Evolutionary conservation across 257 asterid genomes (phyloP).

Genomic region (Lantana camara): DNA sequence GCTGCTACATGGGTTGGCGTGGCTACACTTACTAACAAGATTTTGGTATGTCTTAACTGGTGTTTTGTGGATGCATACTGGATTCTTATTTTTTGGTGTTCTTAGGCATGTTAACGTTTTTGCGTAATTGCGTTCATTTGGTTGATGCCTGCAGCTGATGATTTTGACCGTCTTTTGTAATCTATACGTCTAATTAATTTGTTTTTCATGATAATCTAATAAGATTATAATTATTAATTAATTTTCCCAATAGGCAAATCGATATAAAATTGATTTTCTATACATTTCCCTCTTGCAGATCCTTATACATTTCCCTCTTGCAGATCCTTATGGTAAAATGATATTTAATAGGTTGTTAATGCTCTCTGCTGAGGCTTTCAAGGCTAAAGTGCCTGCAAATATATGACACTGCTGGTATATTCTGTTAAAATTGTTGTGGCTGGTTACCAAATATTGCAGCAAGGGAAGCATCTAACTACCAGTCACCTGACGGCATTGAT

Average conservation of each 20-base stretch:
- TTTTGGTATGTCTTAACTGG: constrained; percentile 35
- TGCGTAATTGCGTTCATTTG: no score
- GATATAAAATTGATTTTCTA: background rate
- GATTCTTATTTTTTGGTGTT: background rate
- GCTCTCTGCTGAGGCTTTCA: constrained; percentile 16
- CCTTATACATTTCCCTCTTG: no score
- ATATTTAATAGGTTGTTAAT: constrained; percentile 1
- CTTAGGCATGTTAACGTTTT: background rate
- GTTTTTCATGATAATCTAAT: background rate
- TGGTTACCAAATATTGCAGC: constrained; percentile 44
- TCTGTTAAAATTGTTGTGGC: constrained; percentile 19
- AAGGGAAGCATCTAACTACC: constrained; percentile 36
- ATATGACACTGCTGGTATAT: constrained; percentile 8
- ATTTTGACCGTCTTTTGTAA: no score
- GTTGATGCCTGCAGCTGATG: background rate
- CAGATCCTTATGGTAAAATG: constrained; percentile 1
- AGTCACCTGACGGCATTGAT: constrained; percentile 37
- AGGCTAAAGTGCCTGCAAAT: constrained; percentile 10
- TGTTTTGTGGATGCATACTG: background rate
- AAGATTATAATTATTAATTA: constrained; percentile 3
- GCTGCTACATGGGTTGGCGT: constrained; percentile 41
- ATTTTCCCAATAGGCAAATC: background rate
- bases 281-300: constrained; percentile 8
- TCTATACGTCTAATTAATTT: background rate
- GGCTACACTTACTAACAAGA: constrained; percentile 48